Evolutionary conservation across 176 grass and related monocot species (phyloP), one percentile per base, ranked within the genome.

Genomic region (Canna indica): DNA sequence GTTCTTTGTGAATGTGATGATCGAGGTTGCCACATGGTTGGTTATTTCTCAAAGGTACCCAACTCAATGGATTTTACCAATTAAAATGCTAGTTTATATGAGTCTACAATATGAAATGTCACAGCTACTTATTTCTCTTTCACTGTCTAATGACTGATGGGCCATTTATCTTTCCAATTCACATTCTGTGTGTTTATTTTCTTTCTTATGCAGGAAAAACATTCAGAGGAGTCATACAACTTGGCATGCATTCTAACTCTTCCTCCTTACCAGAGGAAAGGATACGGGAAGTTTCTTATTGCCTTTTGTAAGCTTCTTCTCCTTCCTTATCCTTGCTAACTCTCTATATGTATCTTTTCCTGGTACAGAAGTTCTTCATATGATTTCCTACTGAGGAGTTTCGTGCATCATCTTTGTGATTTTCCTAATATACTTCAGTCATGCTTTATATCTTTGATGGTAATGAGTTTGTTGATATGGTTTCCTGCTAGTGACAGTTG

Each of bases 181-280:
- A 1, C 25, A 32, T 46, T n/a, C n/a, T 47, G 17, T 39, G 8
- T 25, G 16, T 50, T 47, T 46, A 30, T 47, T 54, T 65, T 24
- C 18, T 36, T 73, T 47, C 16, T 68, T 76, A 67, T 83, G 68
- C 78, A 99, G 95, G 95, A 99, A 77, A 99, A 94, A 33, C 86
- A 99, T 78, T 93, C 95, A 14, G 86, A 93, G 74, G 95, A 90
- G 73, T 90, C 95, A 33, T 99, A 93, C 61, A 99, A 99, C 82
- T 77, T 99, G 73, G 95, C 95, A 59, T 99, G 95, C 66, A 93
- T 99, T 80, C 85, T 99, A n/a, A 99, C 90, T 77, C 95, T 99
- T 25, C 95, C 95, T 65, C 95, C 95, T 75, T 99, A 99, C 62
- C 95, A 99, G 83, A 87, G 95, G 77, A 99, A 99, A 82, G 95